Conservation (phyloP, 2,329 filamentous ascomycete genomes). For the Talaromyces sp. region DNA sequence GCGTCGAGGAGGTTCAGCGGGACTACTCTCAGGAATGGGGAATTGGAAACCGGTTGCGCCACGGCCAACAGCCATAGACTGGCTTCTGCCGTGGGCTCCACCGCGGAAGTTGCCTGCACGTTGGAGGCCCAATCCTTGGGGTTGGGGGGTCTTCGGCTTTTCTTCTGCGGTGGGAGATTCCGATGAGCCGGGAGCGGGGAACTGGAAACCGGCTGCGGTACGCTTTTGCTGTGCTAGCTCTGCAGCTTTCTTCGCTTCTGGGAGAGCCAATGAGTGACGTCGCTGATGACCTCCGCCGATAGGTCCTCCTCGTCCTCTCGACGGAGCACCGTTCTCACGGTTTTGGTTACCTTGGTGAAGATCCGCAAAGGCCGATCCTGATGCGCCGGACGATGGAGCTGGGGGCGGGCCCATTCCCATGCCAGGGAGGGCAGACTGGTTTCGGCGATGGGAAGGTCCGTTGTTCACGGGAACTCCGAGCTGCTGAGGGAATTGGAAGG, state of each 20-base stretch:
- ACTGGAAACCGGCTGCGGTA: slow-evolving; percentile 91
- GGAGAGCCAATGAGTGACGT: slow-evolving; percentile 88
- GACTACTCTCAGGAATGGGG: slow-evolving; percentile 51
- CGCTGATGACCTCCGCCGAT: slow-evolving; percentile 78
- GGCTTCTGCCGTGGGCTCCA: slow-evolving; percentile 57
- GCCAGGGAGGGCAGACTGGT: slow-evolving; percentile 93
- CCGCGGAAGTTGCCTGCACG: slow-evolving; percentile 85
- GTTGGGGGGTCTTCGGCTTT: slow-evolving; percentile 50
- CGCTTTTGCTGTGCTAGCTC: slow-evolving; percentile 96
- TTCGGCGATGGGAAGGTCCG: slow-evolving; percentile 90
- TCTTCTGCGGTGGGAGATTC: slow-evolving; percentile 41
- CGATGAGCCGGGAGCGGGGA: slow-evolving; percentile 68
- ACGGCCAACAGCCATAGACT: slow-evolving; percentile 55
- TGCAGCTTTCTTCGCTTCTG: slow-evolving; percentile 95
- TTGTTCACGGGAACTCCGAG: slow-evolving; percentile 65
- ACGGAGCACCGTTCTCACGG: slow-evolving; percentile 66
- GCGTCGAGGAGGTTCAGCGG: slow-evolving; percentile 71
- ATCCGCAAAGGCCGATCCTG: slow-evolving; percentile 65
- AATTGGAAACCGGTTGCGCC: slow-evolving; percentile 69
- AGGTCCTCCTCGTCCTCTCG: slow-evolving; percentile 72
- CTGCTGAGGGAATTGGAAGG: slow-evolving; percentile 75
- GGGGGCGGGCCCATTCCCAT: slow-evolving; percentile 89
- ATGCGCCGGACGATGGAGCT: slow-evolving; percentile 83
- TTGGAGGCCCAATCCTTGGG: slow-evolving; percentile 57
- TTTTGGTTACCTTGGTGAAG: slow-evolving; percentile 69